Base-by-base conservation (phyloP, 352 stramenopile genomes). In the Poterioochromonas sp. region DNA sequence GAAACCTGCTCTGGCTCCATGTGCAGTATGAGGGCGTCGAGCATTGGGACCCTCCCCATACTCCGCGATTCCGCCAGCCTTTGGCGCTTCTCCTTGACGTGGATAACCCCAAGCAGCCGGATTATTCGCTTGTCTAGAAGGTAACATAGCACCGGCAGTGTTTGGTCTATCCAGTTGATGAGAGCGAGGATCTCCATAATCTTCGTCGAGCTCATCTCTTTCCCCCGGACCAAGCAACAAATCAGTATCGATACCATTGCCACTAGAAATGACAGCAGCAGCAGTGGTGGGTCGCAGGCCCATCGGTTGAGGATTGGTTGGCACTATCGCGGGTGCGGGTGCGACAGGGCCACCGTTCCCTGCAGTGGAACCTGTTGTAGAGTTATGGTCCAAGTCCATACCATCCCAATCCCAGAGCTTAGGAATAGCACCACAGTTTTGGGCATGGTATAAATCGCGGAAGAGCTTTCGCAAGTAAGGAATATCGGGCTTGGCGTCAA, bases 401-500 rank as follows among this genome's bases (percentile, higher is more conserved):
- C 65, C 41, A 74, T 74, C 65, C 65, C 65, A 74, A 54, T 74
- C 65, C 65, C 65, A 74, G 2, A 74, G 40, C 29, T 74, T 74
- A 18, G 39, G 39, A 2, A 69, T 34, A 26, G 58, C 22, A 34
- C 12, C 73, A 63, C 58, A 71, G 40, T 53, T 53, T 79, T 92
- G 87, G 76, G 80, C 84, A 65, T 84, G 78, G 81, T 90, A 92
- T 18, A 92, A 80, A 78, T 92, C 86, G 53, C 86, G 82, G 84
- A 95, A 96, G 80, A 96, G 89, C 29, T 87, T 87, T 68, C 90
- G 87, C 2, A 97, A 83, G 83, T 96, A 96, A 29, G 87, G 86
- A 86, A 96, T 95, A 84, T 97, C 93, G 26, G 92, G 92, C 83
- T 95, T 95, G 32, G 92, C 92, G 73, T 97, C 92, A 77, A 97